These are phyloP conservation scores for Cutaneotrichosporon dermatis DNA, from an alignment of 1,284 basidiomycete genomes.

Conservation along the genomic window DNA sequence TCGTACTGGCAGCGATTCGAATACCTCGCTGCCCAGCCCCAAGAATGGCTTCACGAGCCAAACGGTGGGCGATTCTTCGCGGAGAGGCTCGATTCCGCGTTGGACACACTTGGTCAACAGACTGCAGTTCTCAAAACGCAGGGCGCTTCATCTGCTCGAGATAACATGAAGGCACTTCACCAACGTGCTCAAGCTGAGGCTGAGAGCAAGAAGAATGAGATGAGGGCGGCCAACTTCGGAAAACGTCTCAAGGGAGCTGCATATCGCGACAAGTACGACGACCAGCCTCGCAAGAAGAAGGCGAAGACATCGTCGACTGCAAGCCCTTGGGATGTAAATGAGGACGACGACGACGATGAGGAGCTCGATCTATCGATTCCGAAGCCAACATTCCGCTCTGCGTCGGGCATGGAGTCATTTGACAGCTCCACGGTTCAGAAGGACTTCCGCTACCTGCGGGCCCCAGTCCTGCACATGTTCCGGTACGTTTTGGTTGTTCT, in stretches of 20 bases:
- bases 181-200: conserved; percentile 25
- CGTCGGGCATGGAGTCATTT: conserved; percentile 24
- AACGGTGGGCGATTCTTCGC: conserved; percentile 84
- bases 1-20: conserved; percentile 59
- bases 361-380: conserved; percentile 25
- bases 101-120: conserved; percentile 60
- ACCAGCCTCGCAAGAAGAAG: conserved; percentile 52
- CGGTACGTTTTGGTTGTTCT: conserved; percentile 45
- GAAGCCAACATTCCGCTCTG: conserved; percentile 29
- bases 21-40: conserved; percentile 56
- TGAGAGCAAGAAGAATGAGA: conserved; percentile 37
- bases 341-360: conserved; percentile 23
- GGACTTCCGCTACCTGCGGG: conserved; percentile 73
- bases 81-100: conserved; percentile 63
- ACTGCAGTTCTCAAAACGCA: conserved; percentile 59
- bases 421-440: conserved; percentile 59
- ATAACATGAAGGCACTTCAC: conserved; percentile 59
- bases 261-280: conserved; percentile 41
- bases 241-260: conserved; percentile 44
- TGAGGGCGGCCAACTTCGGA: conserved; percentile 40
- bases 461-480: conserved; percentile 86
- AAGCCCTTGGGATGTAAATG: conserved; percentile 40
- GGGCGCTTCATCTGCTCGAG: conserved; percentile 59
- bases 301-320: conserved; percentile 19
- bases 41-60: conserved; percentile 40